A percentile compares a stretch with the other conserved stretches of the same genome.
These are phyloP conservation scores for Diaporthe citrichinensis DNA, from an alignment of 2,329 filamentous ascomycete genomes.

Conservation along the genomic window DNA sequence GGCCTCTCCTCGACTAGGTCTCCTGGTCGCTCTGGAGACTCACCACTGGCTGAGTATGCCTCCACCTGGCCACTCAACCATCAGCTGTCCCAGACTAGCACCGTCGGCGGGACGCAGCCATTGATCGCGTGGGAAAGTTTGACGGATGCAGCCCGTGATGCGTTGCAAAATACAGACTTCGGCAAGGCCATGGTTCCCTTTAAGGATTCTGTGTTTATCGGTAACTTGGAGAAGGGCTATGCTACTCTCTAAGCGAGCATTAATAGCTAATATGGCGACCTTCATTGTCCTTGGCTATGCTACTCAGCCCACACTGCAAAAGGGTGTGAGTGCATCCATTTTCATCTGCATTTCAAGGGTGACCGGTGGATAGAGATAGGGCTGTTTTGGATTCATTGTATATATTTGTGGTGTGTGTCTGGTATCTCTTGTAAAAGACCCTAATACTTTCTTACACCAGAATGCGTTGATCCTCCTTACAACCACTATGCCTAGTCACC, in stretches of 20 bases:
- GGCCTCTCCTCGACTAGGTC: slow-evolving; percentile 38
- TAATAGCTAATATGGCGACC: background rate
- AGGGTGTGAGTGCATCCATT: too few species aligned
- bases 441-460: background rate
- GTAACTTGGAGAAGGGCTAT: slow-evolving; percentile 34
- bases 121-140: slow-evolving; percentile 61
- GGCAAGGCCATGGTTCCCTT: slow-evolving; percentile 45
- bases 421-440: background rate
- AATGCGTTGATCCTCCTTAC: background rate
- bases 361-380: background rate
- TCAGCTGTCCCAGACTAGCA: slow-evolving; percentile 53
- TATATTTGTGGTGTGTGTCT: background rate
- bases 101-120: slow-evolving; percentile 54
- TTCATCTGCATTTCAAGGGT: background rate
- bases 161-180: slow-evolving; percentile 56
- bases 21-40: slow-evolving; percentile 42
- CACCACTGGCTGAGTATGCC: slow-evolving; percentile 52
- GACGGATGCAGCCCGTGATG: slow-evolving; percentile 51
- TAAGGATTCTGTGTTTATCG: slow-evolving; percentile 34
- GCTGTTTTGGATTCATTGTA: background rate
- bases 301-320: background rate
- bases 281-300: too few species aligned
- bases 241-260: background rate
- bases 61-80: slow-evolving; percentile 52
- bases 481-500: background rate